phyloP scores from a whole-genome alignment of 768 basidiomycete species.

The Pisolithus marmoratus region DNA sequence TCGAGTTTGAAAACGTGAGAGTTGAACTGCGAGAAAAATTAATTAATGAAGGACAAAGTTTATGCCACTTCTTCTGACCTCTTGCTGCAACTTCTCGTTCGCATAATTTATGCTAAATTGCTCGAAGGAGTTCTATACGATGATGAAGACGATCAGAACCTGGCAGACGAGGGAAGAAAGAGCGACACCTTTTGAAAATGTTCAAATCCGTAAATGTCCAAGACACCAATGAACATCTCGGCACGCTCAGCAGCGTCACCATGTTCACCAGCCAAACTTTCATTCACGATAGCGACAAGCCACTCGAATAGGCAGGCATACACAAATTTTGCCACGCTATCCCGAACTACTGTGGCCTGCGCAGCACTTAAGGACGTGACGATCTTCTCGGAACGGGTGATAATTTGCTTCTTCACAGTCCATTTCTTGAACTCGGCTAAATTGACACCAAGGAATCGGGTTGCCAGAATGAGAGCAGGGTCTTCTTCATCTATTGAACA shows the following conservation, averaged over 20 bases:
- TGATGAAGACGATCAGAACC: neutral
- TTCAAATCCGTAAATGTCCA: conserved; percentile 97
- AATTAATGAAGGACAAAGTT: conserved; percentile 12
- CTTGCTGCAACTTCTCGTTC: conserved; percentile 96
- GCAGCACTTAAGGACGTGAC: conserved; percentile 78
- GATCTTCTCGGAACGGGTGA: conserved; percentile 93
- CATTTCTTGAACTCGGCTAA: conserved; percentile 96
- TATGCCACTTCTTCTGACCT: conserved; percentile 45
- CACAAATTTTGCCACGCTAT: conserved; percentile 97
- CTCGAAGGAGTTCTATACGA: conserved; percentile 74
- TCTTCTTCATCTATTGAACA: conserved; percentile 82
- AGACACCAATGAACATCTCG: conserved; percentile 98
- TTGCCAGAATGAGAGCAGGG: conserved; percentile 70
- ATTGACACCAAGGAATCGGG: conserved; percentile 86
- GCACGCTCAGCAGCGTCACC: conserved; percentile 86
- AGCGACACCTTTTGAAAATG: conserved; percentile 83
- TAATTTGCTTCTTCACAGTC: conserved; percentile 97
- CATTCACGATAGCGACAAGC: conserved; percentile 96
- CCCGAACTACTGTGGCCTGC: conserved; percentile 90
- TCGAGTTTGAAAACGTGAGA: conserved; percentile 99
- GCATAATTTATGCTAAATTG: conserved; percentile 99
- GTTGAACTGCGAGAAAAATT: conserved; percentile 64
- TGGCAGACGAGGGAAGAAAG: conserved; percentile 1
- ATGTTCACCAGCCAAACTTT: conserved; percentile 91
- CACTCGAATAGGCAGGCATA: conserved; percentile 99